Conservation (phyloP, 352 stramenopile genomes). For the Globisporangium radiosum region DNA sequence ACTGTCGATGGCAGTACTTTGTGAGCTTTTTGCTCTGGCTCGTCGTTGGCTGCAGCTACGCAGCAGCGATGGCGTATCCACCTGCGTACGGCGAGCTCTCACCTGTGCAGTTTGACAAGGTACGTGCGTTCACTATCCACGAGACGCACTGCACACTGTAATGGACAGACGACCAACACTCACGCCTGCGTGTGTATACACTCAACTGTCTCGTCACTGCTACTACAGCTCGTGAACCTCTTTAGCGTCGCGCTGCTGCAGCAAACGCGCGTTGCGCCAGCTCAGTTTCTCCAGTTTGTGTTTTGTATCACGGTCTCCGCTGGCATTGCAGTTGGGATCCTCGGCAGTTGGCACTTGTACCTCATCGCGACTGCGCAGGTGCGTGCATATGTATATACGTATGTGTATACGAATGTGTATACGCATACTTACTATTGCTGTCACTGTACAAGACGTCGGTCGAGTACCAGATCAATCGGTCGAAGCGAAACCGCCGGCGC, state of each 20-base stretch:
- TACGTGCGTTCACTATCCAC: constrained; percentile 11
- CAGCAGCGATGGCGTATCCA: constrained; percentile 44
- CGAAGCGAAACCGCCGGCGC: constrained; percentile 33
- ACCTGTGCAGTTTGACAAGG: constrained; percentile 48
- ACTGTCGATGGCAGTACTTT: constrained; percentile 50
- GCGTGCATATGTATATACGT: neutral
- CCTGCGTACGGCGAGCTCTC: constrained; percentile 50
- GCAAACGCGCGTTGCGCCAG: constrained; percentile 13
- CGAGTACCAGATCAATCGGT: constrained; percentile 77
- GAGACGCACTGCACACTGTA: no score
- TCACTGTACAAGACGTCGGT: constrained; percentile 50
- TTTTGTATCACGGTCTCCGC: constrained; percentile 63
- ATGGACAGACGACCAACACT: no score
- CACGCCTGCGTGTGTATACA: no score
- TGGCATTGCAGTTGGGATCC: constrained; percentile 54
- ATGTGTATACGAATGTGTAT: neutral
- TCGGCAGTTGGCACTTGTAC: constrained; percentile 63
- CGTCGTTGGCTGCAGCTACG: constrained; percentile 45
- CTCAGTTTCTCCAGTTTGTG: constrained; percentile 48
- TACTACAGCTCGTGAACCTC: constrained; percentile 23
- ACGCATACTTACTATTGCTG: neutral
- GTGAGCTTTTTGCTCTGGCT: constrained; percentile 73
- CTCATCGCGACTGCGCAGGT: constrained; percentile 77
- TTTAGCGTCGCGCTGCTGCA: constrained; percentile 16
- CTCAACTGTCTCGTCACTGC: no score